phyloP scores from a whole-genome alignment of 2,329 filamentous ascomycete species.

The Arachnomyces sp. region DNA sequence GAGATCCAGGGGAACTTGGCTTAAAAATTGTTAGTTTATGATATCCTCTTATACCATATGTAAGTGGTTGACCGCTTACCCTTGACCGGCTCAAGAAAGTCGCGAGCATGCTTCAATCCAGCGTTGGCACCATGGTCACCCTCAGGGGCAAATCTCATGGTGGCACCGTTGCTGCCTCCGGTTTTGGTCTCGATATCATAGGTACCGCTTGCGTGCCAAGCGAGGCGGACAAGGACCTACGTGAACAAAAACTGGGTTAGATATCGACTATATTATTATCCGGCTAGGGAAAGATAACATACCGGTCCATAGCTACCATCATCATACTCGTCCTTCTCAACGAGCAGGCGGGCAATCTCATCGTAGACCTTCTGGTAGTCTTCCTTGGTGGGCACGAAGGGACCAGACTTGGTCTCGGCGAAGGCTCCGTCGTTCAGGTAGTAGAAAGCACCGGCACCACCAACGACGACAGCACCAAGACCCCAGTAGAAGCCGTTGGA shows the following conservation, averaged over 20 bases:
- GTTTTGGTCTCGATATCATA: conserved; percentile 83
- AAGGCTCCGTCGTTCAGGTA: conserved; percentile 51
- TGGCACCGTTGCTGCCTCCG: conserved; percentile 91
- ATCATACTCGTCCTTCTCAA: conserved; percentile 91
- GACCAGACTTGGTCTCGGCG: conserved; percentile 42
- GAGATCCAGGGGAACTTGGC: conserved; percentile 88
- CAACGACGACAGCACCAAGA: conserved; percentile 51
- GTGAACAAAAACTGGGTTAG: neutral
- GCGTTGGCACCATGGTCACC: conserved; percentile 88
- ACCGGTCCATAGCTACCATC: conserved; percentile 91
- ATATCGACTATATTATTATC: neutral
- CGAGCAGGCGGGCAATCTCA: conserved; percentile 67
- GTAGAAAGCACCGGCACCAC: conserved; percentile 60
- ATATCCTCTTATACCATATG: neutral
- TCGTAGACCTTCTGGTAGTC: conserved; percentile 97
- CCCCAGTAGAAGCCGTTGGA: conserved; percentile 51
- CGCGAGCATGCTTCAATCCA: conserved; percentile 74
- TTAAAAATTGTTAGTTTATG: conserved; percentile 21
- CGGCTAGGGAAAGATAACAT: conserved; percentile 11
- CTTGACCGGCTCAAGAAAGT: conserved; percentile 91
- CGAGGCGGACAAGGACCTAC: conserved; percentile 69
- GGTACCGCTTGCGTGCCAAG: conserved; percentile 91
- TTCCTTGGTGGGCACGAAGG: conserved; percentile 67
- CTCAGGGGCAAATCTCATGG: conserved; percentile 92
- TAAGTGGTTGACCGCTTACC: conserved; percentile 40